A percentile compares a stretch with the other conserved stretches of the same genome.
Conservation (phyloP, 2,329 filamentous ascomycete genomes). For the Penicillium decumbens region DNA sequence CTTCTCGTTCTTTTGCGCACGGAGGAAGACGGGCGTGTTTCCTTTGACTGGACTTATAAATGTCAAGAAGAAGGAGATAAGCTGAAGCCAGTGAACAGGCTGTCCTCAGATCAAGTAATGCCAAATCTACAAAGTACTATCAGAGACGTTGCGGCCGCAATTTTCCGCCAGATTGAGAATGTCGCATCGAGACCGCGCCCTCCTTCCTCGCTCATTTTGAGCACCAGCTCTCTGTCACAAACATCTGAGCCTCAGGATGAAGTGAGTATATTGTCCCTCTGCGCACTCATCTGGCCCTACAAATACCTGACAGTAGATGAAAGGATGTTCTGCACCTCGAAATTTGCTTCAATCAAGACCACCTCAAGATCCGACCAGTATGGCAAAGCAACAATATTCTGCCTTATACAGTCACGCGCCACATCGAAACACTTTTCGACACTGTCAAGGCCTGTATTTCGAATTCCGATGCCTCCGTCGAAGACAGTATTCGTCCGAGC, state of each 20-base stretch:
- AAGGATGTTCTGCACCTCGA: constrained; percentile 35
- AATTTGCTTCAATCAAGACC: constrained; percentile 23
- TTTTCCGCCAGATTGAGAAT: constrained; percentile 26
- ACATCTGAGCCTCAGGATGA: constrained; percentile 21
- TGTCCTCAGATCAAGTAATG: constrained; percentile 35
- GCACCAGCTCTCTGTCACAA: constrained; percentile 20
- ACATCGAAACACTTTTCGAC: constrained; percentile 44
- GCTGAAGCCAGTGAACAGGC: constrained; percentile 14
- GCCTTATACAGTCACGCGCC: constrained; percentile 41
- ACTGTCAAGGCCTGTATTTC: constrained; percentile 36
- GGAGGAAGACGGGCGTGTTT: constrained; percentile 36
- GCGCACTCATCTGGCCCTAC: not conserved
- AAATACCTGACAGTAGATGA: constrained; percentile 6
- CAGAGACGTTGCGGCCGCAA: constrained; percentile 23
- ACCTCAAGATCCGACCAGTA: constrained; percentile 38
- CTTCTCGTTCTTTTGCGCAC: constrained; percentile 44
- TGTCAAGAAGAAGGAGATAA: constrained; percentile 7
- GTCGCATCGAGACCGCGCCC: not conserved
- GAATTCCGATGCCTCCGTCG: constrained; percentile 27
- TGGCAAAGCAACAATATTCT: constrained; percentile 43
- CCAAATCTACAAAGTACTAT: constrained; percentile 31
- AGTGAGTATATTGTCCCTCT: constrained; percentile 9
- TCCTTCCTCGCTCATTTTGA: constrained; percentile 21
- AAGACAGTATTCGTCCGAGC: constrained; percentile 32
- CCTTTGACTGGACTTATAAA: constrained; percentile 41